Evolutionary conservation across 2,329 filamentous ascomycete species (phyloP).

Genomic region (Podosphaera leucotricha): DNA sequence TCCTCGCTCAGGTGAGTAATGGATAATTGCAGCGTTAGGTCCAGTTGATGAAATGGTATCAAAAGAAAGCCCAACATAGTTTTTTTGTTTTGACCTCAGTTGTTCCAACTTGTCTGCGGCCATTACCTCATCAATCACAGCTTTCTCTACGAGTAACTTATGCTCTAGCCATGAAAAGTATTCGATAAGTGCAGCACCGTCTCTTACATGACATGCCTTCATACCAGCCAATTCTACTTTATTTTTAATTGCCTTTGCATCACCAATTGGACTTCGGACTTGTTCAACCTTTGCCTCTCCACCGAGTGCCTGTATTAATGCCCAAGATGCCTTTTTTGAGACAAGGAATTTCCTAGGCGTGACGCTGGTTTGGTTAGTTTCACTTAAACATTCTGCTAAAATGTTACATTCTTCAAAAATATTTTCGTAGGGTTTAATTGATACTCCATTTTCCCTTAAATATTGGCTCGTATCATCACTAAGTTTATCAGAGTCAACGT

Average conservation of each 20-base stretch:
- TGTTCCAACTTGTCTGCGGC: constrained; percentile 80
- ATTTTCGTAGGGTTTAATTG: constrained; percentile 56
- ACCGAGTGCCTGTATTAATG: constrained; percentile 62
- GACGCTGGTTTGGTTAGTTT: constrained; percentile 14
- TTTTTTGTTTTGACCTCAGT: constrained; percentile 39
- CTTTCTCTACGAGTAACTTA: constrained; percentile 51
- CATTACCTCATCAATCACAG: constrained; percentile 61
- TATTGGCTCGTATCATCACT: constrained; percentile 43
- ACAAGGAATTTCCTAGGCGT: constrained; percentile 46
- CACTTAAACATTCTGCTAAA: constrained; percentile 26
- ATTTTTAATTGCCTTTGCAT: constrained; percentile 90
- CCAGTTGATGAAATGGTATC: constrained; percentile 91
- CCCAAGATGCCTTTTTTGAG: constrained; percentile 83
- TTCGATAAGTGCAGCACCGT: constrained; percentile 72
- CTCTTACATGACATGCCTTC: constrained; percentile 78
- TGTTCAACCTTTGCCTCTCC: constrained; percentile 73
- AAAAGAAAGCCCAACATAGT: constrained; percentile 81
- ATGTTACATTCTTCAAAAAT: constrained; percentile 59
- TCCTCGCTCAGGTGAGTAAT: constrained; percentile 74
- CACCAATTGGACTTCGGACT: constrained; percentile 61
- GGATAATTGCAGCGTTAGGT: constrained; percentile 64
- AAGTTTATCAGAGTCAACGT: constrained; percentile 62
- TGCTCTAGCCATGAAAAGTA: constrained; percentile 96
- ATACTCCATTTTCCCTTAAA: constrained; percentile 43
- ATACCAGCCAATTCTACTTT: constrained; percentile 74